phyloP scores from a whole-genome alignment of 1,139 yeast genomes.

The Zygoascus sp. region DNA sequence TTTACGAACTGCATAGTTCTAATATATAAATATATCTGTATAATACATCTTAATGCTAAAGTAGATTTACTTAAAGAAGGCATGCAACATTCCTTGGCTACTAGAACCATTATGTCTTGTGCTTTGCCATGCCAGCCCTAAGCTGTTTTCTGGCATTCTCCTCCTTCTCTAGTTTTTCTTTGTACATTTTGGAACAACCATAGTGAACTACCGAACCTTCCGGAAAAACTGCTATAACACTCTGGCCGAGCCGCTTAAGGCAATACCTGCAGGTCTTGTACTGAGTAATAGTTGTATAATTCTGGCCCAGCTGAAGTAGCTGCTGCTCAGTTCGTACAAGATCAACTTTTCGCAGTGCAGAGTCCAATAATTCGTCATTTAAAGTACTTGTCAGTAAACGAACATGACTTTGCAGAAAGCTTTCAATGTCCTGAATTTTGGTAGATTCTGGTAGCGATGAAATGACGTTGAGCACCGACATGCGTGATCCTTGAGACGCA shows the following conservation, averaged over 20 bases:
- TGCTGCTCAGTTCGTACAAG: constrained; percentile 36
- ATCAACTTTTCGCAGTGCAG: constrained; percentile 40
- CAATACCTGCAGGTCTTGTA: constrained; percentile 57
- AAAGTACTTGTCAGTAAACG: constrained; percentile 35
- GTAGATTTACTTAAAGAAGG: not conserved
- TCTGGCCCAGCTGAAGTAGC: constrained; percentile 39
- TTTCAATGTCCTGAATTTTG: constrained; percentile 43
- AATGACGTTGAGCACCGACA: constrained; percentile 50
- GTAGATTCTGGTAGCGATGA: constrained; percentile 49
- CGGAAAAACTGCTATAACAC: constrained; percentile 54
- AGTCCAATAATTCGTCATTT: constrained; percentile 22
- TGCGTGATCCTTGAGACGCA: constrained; percentile 47
- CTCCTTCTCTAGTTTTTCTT: constrained; percentile 18
- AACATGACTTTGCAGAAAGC: constrained; percentile 48
- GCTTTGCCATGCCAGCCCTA: constrained; percentile 1
- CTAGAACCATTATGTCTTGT: not conserved
- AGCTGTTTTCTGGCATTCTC: constrained; percentile 11
- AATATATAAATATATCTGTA: not conserved
- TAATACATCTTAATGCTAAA: not conserved
- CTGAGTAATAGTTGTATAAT: constrained; percentile 38
- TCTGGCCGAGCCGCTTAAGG: constrained; percentile 54
- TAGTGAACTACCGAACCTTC: constrained; percentile 61
- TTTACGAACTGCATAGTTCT: constrained; percentile 36
- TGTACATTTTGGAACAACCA: constrained; percentile 47
- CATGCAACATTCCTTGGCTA: not conserved